Conservation (phyloP, 1,139 yeast species). For the Entelexis paramagnoliae region DNA sequence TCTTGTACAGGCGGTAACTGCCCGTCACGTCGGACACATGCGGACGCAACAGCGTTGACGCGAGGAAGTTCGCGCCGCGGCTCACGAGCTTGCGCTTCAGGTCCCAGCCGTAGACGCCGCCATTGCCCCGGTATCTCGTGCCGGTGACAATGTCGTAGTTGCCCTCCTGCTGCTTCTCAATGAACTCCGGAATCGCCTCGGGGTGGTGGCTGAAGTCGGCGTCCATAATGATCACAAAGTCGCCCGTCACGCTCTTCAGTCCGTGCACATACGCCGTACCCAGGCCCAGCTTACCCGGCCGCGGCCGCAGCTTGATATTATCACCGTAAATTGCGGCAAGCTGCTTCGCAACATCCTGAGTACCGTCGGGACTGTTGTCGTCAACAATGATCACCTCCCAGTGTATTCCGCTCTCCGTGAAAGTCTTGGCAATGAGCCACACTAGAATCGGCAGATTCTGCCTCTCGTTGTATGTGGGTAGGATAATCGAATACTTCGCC, state of each 20-base stretch:
- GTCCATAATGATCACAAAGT: constrained; percentile 74
- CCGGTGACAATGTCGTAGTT: constrained; percentile 77
- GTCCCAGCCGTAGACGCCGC: constrained; percentile 83
- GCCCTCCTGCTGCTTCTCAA: constrained; percentile 53
- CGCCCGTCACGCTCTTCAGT: constrained; percentile 59
- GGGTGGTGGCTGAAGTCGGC: constrained; percentile 78
- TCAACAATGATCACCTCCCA: constrained; percentile 79
- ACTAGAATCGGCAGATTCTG: constrained; percentile 59
- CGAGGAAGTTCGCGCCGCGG: constrained; percentile 73
- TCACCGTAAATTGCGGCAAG: constrained; percentile 56
- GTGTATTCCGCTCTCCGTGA: constrained; percentile 46
- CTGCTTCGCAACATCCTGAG: constrained; percentile 63
- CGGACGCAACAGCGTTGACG: constrained; percentile 63
- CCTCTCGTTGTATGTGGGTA: constrained; percentile 73
- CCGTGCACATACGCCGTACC: constrained; percentile 82
- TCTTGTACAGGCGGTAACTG: constrained; percentile 66
- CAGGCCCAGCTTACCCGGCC: constrained; percentile 71
- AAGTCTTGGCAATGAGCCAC: constrained; percentile 63
- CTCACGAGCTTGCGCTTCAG: constrained; percentile 69
- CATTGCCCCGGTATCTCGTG: constrained; percentile 70
- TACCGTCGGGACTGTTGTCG: constrained; percentile 76
- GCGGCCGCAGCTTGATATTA: constrained; percentile 56
- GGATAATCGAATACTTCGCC: constrained; percentile 57
- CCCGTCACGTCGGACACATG: constrained; percentile 70
- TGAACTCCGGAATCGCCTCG: constrained; percentile 66